phyloP scores from a whole-genome alignment of 2,329 filamentous ascomycete species.

The Hypoxylon sp. region DNA sequence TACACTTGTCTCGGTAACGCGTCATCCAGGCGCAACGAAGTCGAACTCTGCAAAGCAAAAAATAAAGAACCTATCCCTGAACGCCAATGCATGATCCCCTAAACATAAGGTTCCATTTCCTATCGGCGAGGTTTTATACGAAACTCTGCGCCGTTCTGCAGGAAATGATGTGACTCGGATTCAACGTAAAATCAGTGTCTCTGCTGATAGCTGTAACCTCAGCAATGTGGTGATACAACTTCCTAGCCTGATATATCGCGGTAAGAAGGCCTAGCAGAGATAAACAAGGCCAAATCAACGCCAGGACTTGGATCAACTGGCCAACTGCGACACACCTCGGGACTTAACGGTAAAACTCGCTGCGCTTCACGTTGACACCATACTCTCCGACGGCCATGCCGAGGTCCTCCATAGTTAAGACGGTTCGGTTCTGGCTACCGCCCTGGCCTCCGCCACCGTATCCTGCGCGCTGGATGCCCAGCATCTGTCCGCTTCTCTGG shows the following conservation, averaged over 20 bases:
- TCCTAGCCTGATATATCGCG: background rate
- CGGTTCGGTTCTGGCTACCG: slow-evolving; percentile 89
- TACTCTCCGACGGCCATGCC: slow-evolving; percentile 99
- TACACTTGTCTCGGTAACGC: slow-evolving; percentile 6
- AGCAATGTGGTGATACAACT: slow-evolving; percentile 3
- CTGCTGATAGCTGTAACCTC: background rate
- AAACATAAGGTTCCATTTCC: slow-evolving; percentile 16
- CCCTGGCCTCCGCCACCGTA: slow-evolving; percentile 92
- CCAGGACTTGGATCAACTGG: background rate
- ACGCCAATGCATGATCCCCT: slow-evolving; percentile 37
- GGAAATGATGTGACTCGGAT: background rate
- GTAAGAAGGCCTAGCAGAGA: slow-evolving; percentile 1
- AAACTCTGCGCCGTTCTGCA: background rate
- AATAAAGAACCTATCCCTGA: slow-evolving; percentile 21
- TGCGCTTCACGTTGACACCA: slow-evolving; percentile 96
- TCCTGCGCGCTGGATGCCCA: slow-evolving; percentile 82
- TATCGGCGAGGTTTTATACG: background rate
- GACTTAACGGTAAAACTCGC: slow-evolving; percentile 82
- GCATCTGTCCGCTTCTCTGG: slow-evolving; percentile 70
- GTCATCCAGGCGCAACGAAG: slow-evolving; percentile 3
- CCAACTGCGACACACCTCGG: background rate
- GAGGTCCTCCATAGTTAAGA: slow-evolving; percentile 98
- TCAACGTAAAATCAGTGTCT: background rate
- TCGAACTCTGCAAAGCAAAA: background rate
- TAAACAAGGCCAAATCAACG: slow-evolving; percentile 6